Conservation (phyloP, 1,284 basidiomycete genomes). For the Vanrija sp. region DNA sequence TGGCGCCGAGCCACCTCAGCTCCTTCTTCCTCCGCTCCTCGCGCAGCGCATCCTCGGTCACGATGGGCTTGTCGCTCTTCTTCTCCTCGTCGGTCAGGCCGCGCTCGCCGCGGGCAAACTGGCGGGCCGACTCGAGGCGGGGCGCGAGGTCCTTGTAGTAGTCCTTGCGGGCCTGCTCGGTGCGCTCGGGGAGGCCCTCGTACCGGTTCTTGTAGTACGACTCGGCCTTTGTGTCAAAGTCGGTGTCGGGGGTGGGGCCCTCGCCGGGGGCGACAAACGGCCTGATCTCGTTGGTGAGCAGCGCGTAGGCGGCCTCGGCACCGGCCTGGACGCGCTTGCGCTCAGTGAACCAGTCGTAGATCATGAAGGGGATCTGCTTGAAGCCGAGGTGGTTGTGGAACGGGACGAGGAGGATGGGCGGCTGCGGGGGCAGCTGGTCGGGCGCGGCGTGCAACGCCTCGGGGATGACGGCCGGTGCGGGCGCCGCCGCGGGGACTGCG, state of each 20-base stretch:
- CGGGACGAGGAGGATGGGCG: conserved; percentile 81
- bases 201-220: conserved; percentile 64
- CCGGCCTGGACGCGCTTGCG: conserved; percentile 73
- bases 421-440: conserved; percentile 64
- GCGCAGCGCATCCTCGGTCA: conserved; percentile 78
- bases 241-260: conserved; percentile 56
- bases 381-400: conserved; percentile 84
- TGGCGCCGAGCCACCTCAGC: conserved; percentile 70
- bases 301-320: conserved; percentile 71
- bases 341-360: conserved; percentile 88
- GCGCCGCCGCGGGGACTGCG: conserved; percentile 1
- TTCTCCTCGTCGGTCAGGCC: conserved; percentile 80
- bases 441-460: conserved; percentile 54
- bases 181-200: conserved; percentile 59
- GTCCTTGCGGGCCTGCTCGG: conserved; percentile 63
- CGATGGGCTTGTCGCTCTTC: conserved; percentile 63
- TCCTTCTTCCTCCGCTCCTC: conserved; percentile 83
- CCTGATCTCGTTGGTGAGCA: conserved; percentile 65
- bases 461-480: conserved; percentile 36
- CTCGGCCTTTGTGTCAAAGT: conserved; percentile 69
- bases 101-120: conserved; percentile 68
- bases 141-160: conserved; percentile 73
- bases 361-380: conserved; percentile 80
- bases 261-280: conserved; percentile 54
- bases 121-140: conserved; percentile 70